Evolutionary conservation across 331 rosid species (phyloP), one percentile per base, ranked within the genome.

Genomic region (Malus hybrid): DNA sequence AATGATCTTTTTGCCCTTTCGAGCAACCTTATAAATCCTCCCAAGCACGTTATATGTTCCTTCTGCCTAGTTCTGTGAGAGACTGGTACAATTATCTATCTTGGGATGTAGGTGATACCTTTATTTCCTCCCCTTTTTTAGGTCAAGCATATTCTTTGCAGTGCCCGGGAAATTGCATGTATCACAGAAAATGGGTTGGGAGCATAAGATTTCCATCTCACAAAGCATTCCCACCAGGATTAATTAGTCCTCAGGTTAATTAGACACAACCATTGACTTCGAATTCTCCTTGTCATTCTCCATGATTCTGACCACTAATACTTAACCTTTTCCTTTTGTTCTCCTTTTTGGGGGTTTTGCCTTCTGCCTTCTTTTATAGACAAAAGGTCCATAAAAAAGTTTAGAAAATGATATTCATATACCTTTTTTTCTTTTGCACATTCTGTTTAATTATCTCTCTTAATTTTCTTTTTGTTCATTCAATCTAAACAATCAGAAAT

Each of bases 71-170:
- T 27, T 60, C 33, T 34, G 31, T 5, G 57, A 60, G n/a, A 44
- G 29, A 62, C 52, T 39, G 62, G 70, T 44, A 44, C 70, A 15
- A 22, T 71, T 77, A 34, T 46, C 15, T 70, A 16, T 33, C 88
- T 83, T 86, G 44, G 7, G 65, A 28, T 9, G 36, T 44, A 77
- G 74, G 82, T 57, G 79, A 87, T 84, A 31, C 87, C 76, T 79
- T 50, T 39, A 48, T 34, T 77, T 74, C 80, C 67, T 72, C 57
- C 71, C 68, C 24, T 65, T 60, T 7, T 19, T 42, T 48, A 11
- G 82, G 83, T 75, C 66, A 79, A 48, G 85, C 85, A 87, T 83
- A 73, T 80, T 72, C 83, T 69, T 69, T 31, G 69, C 64, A 28
- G 48, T 36, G 9, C 29, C 52, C 50, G 36, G 44, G 46, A 64